Evolutionary conservation across 257 asterid species (phyloP), one percentile per base, ranked within the genome.

Genomic region (Solanum lycopersicoides): DNA sequence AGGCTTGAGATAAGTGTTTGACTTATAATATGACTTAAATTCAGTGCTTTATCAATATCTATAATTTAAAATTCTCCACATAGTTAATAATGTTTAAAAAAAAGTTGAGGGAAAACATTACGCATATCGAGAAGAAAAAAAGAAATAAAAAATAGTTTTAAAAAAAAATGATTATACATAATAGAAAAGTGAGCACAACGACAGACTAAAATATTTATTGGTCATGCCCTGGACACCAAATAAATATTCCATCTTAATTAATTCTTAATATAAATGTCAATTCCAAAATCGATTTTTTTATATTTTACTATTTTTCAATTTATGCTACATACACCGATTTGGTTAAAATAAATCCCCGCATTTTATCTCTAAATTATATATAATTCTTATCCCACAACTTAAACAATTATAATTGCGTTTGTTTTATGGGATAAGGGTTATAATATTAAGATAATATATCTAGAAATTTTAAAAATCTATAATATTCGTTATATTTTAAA

Each of bases 71-170:
- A 73, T 37, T 37, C 9, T 73, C 37, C 45, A 4, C 30, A 21
- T 37, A 37, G 37, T 3, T 73, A 20, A 35, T 34, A 20, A 4
- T 10, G 11, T 14, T 30, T 0, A 32, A 9, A 35, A 20, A 59
- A 4, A 37, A 1, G n/a, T 37, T 21, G 50, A 74, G 53, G 45
- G 82, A 37, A 42, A 76, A 41, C 60, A 76, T 13, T 76, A n/a
- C n/a, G 23, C 23, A 76, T 76, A 76, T 13, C 13, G 6, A 65
- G 18, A 65, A 65, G 9, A 65, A 65, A n/a, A 25, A 65, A n/a
- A 28, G 0, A n/a, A n/a, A 1, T 10, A 6, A 3, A 60, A 56
- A 50, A 50, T 0, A 4, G 15, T 5, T 14, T 6, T 2, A 3
- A 3, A 23, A 10, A 23, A 10, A 5, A 12, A 25, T 25, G 20